phyloP scores from a whole-genome alignment of 2,329 filamentous ascomycete species.

The Alternaria brassicicola region DNA sequence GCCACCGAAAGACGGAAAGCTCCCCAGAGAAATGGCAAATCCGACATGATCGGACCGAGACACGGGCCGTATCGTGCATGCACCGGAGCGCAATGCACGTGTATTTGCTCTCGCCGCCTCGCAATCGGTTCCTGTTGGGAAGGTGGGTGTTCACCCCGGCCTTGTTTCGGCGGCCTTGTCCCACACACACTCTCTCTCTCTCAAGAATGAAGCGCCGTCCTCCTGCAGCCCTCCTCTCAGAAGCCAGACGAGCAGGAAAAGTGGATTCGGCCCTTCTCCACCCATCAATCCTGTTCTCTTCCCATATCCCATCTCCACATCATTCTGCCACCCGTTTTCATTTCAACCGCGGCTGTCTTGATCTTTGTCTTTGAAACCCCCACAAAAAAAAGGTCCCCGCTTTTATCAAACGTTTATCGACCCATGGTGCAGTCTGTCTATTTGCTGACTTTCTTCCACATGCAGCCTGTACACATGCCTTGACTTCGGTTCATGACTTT shows the following conservation, averaged over 20 bases:
- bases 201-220: background rate
- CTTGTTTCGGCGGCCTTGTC: background rate
- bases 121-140: background rate
- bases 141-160: constrained; percentile 1
- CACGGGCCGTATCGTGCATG: constrained; percentile 2
- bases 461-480: constrained; percentile 39
- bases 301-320: constrained; percentile 1
- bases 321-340: background rate
- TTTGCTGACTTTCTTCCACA: constrained; percentile 33
- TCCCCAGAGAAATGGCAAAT: background rate
- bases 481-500: constrained; percentile 40
- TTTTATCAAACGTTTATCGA: constrained; percentile 1
- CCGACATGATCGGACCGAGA: constrained; percentile 1
- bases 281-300: background rate
- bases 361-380: background rate
- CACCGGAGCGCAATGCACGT: background rate
- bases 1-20: background rate
- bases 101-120: background rate
- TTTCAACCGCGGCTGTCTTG: background rate
- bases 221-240: background rate
- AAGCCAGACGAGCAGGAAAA: background rate
- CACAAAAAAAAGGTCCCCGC: background rate
- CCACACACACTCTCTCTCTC: background rate
- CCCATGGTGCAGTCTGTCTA: background rate
- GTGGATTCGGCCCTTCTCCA: background rate